Evolutionary conservation across 495 filamentous ascomycete species (phyloP).

Genomic region (Amphirosellinia nigrospora): DNA sequence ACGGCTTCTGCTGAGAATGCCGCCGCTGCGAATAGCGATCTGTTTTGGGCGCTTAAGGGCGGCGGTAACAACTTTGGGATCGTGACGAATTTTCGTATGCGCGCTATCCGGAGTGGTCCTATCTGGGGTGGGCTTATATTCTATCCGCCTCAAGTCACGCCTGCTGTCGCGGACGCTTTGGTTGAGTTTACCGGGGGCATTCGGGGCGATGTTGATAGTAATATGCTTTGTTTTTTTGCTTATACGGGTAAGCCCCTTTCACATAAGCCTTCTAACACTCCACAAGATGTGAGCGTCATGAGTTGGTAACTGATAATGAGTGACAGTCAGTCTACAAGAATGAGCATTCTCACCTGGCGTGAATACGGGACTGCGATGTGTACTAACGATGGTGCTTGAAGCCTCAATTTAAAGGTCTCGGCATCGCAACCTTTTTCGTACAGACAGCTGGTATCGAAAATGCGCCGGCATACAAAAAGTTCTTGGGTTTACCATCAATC

Average conservation of each 20-base stretch:
- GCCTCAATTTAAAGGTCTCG: not conserved
- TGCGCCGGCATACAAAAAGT: constrained; percentile 28
- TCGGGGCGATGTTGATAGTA: constrained; percentile 17
- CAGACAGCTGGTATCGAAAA: constrained; percentile 27
- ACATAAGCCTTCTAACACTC: no score
- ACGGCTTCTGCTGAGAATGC: constrained; percentile 39
- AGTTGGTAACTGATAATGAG: no score
- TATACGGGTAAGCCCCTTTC: constrained; percentile 2
- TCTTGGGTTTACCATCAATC: constrained; percentile 23
- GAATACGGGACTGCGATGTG: no score
- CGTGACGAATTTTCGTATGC: constrained; percentile 60
- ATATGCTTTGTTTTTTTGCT: not conserved
- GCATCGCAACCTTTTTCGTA: constrained; percentile 27
- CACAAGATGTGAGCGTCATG: no score
- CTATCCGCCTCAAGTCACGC: constrained; percentile 24
- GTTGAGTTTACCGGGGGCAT: constrained; percentile 29
- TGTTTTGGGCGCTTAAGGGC: constrained; percentile 63
- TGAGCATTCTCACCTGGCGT: no score
- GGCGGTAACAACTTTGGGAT: constrained; percentile 67
- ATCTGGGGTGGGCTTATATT: constrained; percentile 50
- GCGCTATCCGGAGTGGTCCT: constrained; percentile 50
- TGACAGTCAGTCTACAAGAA: no score
- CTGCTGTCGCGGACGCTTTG: constrained; percentile 26
- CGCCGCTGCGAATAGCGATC: constrained; percentile 42
- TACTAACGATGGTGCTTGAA: not conserved